Conservation (phyloP, 768 basidiomycete genomes). For the Suillus variegatus region DNA sequence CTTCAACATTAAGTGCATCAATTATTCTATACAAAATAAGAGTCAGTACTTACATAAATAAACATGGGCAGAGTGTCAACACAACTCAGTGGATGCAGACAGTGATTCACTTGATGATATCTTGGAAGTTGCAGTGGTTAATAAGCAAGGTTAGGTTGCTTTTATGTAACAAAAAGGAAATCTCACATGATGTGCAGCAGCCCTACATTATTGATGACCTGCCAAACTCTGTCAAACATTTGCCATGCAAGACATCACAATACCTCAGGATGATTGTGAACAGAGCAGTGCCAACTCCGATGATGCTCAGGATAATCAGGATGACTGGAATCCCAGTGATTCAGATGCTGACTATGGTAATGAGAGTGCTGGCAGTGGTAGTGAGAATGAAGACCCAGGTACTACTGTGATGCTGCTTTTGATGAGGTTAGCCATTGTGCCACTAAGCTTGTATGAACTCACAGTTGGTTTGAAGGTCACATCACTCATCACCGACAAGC, state of each 20-base stretch:
- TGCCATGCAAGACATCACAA: not conserved
- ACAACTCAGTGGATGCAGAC: not conserved
- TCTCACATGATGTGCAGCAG: not conserved
- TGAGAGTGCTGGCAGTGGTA: not conserved
- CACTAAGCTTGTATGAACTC: not conserved
- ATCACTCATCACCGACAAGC: not conserved
- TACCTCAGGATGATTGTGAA: not conserved
- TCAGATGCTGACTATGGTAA: not conserved
- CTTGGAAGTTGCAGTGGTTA: not conserved
- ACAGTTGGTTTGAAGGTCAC: not conserved
- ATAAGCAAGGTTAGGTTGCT: not conserved
- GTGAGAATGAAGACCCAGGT: not conserved
- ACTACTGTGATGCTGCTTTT: not conserved
- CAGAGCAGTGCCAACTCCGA: not conserved
- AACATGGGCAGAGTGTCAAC: not conserved
- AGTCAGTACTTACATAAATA: not conserved
- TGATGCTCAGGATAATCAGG: not conserved
- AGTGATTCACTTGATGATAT: not conserved
- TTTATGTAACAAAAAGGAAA: not conserved
- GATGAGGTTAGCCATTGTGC: not conserved
- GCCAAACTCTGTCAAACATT: not conserved
- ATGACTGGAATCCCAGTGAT: not conserved
- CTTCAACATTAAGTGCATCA: not conserved
- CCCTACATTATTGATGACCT: not conserved
- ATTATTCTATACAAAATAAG: not conserved